These are phyloP conservation scores for Naegleria gruberi DNA, from an alignment of 208 protist genomes.

Conservation along the genomic window DNA sequence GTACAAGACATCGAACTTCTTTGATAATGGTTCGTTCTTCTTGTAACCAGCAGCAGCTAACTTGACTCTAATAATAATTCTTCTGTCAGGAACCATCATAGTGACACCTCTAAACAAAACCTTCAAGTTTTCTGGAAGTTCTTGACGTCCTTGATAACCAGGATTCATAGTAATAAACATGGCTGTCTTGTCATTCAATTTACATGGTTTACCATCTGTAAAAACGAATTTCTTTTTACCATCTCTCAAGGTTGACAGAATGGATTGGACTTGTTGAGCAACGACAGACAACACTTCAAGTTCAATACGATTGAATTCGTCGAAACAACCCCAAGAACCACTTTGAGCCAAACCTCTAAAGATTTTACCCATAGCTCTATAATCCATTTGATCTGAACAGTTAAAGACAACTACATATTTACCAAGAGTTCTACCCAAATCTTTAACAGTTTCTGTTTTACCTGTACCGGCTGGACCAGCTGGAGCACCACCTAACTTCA, in stretches of 20 bases:
- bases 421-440: conserved; percentile 81
- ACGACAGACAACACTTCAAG: conserved; percentile 83
- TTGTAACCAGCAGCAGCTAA: conserved; percentile 81
- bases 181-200: conserved; percentile 76
- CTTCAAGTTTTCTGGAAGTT: conserved; percentile 97
- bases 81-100: conserved; percentile 97
- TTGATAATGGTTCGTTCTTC: conserved; percentile 75
- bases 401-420: conserved; percentile 89
- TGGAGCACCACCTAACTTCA: conserved; percentile 91
- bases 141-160: conserved; percentile 92
- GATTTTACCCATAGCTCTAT: conserved; percentile 83
- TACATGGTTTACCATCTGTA: conserved; percentile 68
- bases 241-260: conserved; percentile 78
- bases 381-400: conserved; percentile 84
- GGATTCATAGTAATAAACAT: conserved; percentile 99
- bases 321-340: conserved; percentile 83
- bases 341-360: conserved; percentile 82
- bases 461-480: conserved; percentile 90
- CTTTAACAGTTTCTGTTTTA: conserved; percentile 93
- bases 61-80: conserved; percentile 93
- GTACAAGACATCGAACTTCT: conserved; percentile 87
- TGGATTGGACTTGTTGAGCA: conserved; percentile 80
- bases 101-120: conserved; percentile 93
- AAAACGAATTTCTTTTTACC: conserved; percentile 83
- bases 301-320: conserved; percentile 88